Evolutionary conservation across 805 yeast genomes (phyloP).

Genomic region (Metschnikowia vanudenii): DNA sequence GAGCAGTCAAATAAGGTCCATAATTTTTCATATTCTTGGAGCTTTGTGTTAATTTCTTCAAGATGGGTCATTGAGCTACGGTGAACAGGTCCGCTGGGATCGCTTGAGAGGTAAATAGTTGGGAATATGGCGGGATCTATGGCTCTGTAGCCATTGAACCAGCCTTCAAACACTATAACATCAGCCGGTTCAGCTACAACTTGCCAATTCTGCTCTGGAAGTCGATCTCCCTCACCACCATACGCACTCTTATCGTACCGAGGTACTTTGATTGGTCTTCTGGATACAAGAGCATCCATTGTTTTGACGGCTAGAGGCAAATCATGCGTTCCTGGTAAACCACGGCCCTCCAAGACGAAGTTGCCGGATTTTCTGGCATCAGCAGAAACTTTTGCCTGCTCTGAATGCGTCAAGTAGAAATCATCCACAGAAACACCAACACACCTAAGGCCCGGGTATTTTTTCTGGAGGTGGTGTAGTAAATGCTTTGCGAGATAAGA

Average conservation of each 20-base stretch:
- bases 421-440: slow-evolving; percentile 79
- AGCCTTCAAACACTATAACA: slow-evolving; percentile 82
- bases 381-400: slow-evolving; percentile 50
- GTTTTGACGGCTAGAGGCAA: slow-evolving; percentile 41
- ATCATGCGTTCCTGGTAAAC: slow-evolving; percentile 95
- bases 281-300: slow-evolving; percentile 31
- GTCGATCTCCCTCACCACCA: slow-evolving; percentile 79
- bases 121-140: slow-evolving; percentile 24
- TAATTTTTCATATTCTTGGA: slow-evolving; percentile 48
- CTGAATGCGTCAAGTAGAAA: slow-evolving; percentile 66
- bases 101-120: slow-evolving; percentile 21
- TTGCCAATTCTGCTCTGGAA: slow-evolving; percentile 39
- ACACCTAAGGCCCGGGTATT: slow-evolving; percentile 38
- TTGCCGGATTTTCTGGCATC: slow-evolving; percentile 35
- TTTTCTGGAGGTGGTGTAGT: slow-evolving; percentile 27
- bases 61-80: slow-evolving; percentile 28
- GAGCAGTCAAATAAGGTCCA: slow-evolving; percentile 63
- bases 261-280: slow-evolving; percentile 44
- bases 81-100: slow-evolving; percentile 20
- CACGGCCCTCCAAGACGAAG: slow-evolving; percentile 68
- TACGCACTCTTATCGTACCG: slow-evolving; percentile 72
- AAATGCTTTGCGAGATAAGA: slow-evolving; percentile 52
- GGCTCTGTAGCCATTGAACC: slow-evolving; percentile 79
- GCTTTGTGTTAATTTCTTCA: slow-evolving; percentile 48
- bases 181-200: slow-evolving; percentile 43